Conservation (phyloP, 345 rosid genomes). For the Atalantia buxifolia region DNA sequence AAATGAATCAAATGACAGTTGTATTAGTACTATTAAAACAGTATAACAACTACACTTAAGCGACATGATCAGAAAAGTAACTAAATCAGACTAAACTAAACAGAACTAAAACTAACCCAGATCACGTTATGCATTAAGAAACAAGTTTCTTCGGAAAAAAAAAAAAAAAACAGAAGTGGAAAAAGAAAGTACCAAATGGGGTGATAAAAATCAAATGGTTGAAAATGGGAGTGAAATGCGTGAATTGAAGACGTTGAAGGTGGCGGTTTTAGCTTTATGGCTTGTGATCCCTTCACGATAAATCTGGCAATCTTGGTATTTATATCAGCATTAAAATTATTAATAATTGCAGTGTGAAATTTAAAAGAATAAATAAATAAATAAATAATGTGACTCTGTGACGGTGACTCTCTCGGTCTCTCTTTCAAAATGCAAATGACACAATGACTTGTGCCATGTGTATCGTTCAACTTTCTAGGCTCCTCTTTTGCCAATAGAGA, state of each 20-base stretch:
- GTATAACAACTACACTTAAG: slow-evolving; percentile 27
- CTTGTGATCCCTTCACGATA: slow-evolving; percentile 54
- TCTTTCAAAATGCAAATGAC: not conserved
- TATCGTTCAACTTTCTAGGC: slow-evolving; percentile 20
- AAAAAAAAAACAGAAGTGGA: not conserved
- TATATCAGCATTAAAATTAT: not conserved
- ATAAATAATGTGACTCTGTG: not conserved
- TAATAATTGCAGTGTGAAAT: not conserved
- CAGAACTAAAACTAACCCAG: slow-evolving; percentile 18
- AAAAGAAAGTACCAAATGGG: slow-evolving; percentile 3
- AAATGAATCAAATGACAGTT: slow-evolving; percentile 22
- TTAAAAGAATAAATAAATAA: too few species aligned
- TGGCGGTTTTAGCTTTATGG: slow-evolving; percentile 24
- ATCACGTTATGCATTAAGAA: slow-evolving; percentile 2
- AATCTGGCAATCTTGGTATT: slow-evolving; percentile 17
- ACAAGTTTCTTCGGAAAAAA: slow-evolving; percentile 8
- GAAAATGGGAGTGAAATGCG: slow-evolving; percentile 30
- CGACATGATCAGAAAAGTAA: slow-evolving; percentile 18
- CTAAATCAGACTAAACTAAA: not conserved
- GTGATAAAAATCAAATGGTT: slow-evolving; percentile 4
- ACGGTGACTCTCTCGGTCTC: not conserved
- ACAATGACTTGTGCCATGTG: not conserved
- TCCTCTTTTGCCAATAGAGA: not conserved
- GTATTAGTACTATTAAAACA: slow-evolving; percentile 22
- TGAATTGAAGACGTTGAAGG: slow-evolving; percentile 33